A percentile compares a stretch with the other conserved stretches of the same genome.
Conservation (phyloP, 768 basidiomycete species). For the Harrya chromipes region DNA sequence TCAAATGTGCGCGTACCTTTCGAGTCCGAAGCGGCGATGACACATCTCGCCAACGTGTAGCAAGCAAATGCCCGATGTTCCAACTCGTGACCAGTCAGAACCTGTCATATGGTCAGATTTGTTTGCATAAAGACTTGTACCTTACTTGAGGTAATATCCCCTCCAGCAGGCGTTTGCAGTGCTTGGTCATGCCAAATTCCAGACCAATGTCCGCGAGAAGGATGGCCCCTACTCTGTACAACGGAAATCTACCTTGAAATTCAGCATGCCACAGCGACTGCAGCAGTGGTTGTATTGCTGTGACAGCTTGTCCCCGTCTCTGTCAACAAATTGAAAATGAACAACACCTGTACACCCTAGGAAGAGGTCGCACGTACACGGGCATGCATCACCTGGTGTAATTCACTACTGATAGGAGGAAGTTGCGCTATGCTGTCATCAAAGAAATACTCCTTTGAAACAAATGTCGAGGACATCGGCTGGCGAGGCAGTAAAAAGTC, state of each 20-base stretch:
- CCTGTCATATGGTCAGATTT: slow-evolving; percentile 35
- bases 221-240: slow-evolving; percentile 67
- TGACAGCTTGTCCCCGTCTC: slow-evolving; percentile 62
- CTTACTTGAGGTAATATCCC: slow-evolving; percentile 80
- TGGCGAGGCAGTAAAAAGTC: slow-evolving; percentile 61
- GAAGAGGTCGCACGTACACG: slow-evolving; percentile 32
- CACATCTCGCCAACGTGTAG: slow-evolving; percentile 71
- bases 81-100: slow-evolving; percentile 67
- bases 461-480: slow-evolving; percentile 50
- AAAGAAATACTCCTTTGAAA: slow-evolving; percentile 56
- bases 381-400: slow-evolving; percentile 42
- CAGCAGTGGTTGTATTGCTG: slow-evolving; percentile 62
- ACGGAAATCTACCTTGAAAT: slow-evolving; percentile 63
- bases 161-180: slow-evolving; percentile 61
- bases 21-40: slow-evolving; percentile 54
- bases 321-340: slow-evolving; percentile 27
- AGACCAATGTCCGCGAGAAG: slow-evolving; percentile 76
- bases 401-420: slow-evolving; percentile 40
- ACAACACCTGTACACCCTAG: slow-evolving; percentile 12
- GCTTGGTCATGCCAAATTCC: slow-evolving; percentile 72
- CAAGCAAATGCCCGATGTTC: slow-evolving; percentile 77
- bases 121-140: slow-evolving; percentile 3
- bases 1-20: slow-evolving; percentile 36
- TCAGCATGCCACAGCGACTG: slow-evolving; percentile 78
- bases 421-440: slow-evolving; percentile 32